Base-by-base conservation (phyloP, 495 filamentous ascomycete species). In the Jackrogersella multiformis region DNA sequence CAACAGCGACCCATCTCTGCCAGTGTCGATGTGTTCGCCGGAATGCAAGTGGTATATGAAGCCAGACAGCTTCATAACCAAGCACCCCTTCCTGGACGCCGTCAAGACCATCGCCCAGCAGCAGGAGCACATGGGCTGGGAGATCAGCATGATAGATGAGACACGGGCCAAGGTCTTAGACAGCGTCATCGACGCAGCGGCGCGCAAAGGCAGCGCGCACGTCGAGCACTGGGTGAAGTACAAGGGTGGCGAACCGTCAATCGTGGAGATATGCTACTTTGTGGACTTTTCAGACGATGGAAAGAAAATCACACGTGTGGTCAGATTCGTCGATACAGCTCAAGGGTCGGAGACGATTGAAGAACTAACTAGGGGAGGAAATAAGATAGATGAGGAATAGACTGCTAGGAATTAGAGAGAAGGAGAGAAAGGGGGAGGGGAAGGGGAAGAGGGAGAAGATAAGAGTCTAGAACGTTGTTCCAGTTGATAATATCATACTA, bases 241-340 rank as follows among this genome's bases (percentile, higher is more conserved):
- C 18, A 9, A 2, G 5, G 44, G 44, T 13, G 16, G 20, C 10
- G 28, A 56, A 30, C 32, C 24, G 15, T 16, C 59, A 5, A 35
- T 13, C 4, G 32, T 64, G 35, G 61, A 64, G 16, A 35, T 64
- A 15, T 57, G 61, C 21, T 64, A 44, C 53, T 57, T 23, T 8
- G 15, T 64, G 9, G 24, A 64, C 23, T 57, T 57, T 16, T 57
- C 61, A n/a, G 34, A 51, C 1, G 44, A 57, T 26, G 61, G 61
- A 34, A 64, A n/a, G 13, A 48, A 49, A 42, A 35, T 64, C 12
- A 42, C 42, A 10, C 21, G 38, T 2, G 45, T 64, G n/a, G 18
- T 52, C 12, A 34, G 58, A 36, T 57, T 57, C 20, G 51, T 56
- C 5, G 61, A 64, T 34, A 64, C 52, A 6, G 26, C 52, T 0